These are phyloP conservation scores for Amanita rubescens DNA, from an alignment of 768 basidiomycete genomes.

Conservation along the genomic window DNA sequence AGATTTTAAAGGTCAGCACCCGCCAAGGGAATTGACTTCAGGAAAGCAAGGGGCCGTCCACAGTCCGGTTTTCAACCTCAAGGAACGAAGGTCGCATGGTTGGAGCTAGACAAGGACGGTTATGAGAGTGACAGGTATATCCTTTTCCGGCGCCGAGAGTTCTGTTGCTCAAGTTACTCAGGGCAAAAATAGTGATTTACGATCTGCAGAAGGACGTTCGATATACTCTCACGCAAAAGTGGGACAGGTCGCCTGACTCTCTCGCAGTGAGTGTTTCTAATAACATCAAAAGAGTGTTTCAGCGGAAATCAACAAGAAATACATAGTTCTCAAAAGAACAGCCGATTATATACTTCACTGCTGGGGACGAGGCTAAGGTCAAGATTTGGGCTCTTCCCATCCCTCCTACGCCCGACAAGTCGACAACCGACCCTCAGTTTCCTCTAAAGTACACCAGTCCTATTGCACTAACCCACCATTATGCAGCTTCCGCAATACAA, in stretches of 20 bases:
- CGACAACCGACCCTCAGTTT: conserved; percentile 45
- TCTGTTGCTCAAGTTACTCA: conserved; percentile 17
- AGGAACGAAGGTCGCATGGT: conserved; percentile 77
- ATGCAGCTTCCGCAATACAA: conserved; percentile 56
- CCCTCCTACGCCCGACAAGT: conserved; percentile 50
- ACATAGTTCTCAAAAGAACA: conserved; percentile 70
- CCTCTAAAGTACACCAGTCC: conserved; percentile 44
- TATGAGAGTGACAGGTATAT: conserved; percentile 78
- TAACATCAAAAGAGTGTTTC: neutral
- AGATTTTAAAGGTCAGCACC: conserved; percentile 39
- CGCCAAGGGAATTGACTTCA: conserved; percentile 66
- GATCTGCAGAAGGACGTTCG: conserved; percentile 62
- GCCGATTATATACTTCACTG: conserved; percentile 60
- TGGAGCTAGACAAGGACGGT: conserved; percentile 81
- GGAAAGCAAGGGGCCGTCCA: conserved; percentile 81
- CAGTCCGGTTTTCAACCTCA: conserved; percentile 60
- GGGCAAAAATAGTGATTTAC: conserved; percentile 72
- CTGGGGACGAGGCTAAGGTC: conserved; percentile 69
- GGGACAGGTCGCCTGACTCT: conserved; percentile 75
- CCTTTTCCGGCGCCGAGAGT: neutral
- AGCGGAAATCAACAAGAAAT: neutral
- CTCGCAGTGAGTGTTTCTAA: conserved; percentile 41
- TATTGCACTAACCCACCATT: conserved; percentile 47
- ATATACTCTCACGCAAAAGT: conserved; percentile 69
- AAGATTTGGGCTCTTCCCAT: conserved; percentile 69